Percentiles rank a stretch among this genome's conserved stretches.
These are phyloP conservation scores for Escovopsis sp. DNA, from an alignment of 2,329 filamentous ascomycete species.

Conservation along the genomic window DNA sequence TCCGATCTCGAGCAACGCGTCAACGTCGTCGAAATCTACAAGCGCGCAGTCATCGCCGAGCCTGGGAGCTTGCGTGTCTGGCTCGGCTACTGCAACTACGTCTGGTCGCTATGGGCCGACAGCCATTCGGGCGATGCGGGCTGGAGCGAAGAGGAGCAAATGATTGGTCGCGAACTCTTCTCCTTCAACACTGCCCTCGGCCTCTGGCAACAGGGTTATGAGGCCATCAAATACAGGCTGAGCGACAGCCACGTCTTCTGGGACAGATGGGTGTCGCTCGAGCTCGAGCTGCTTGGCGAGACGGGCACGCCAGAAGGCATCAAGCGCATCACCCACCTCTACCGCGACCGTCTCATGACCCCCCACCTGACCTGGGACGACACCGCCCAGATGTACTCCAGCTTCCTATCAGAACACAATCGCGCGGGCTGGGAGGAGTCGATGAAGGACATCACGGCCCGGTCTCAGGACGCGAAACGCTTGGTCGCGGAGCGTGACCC, in stretches of 20 bases:
- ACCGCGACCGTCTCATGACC: conserved; percentile 53
- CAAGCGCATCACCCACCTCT: conserved; percentile 52
- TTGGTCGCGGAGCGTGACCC: conserved; percentile 47
- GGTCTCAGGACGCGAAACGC: conserved; percentile 49
- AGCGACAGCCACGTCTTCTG: conserved; percentile 66
- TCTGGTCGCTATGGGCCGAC: conserved; percentile 54
- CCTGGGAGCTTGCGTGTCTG: conserved; percentile 60
- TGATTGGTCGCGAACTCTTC: conserved; percentile 57
- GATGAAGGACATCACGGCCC: conserved; percentile 53
- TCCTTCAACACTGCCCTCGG: conserved; percentile 50
- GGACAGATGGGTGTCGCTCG: conserved; percentile 62
- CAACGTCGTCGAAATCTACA: conserved; percentile 56
- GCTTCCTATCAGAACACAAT: conserved; percentile 58
- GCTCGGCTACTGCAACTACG: conserved; percentile 65
- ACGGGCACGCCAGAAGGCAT: conserved; percentile 41
- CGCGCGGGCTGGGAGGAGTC: conserved; percentile 55
- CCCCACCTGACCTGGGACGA: conserved; percentile 63
- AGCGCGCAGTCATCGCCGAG: conserved; percentile 54
- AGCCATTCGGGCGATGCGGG: conserved; percentile 39
- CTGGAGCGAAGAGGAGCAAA: conserved; percentile 53
- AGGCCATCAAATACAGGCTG: conserved; percentile 58
- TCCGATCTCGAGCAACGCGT: conserved; percentile 51
- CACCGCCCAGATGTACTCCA: conserved; percentile 61
- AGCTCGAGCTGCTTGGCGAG: conserved; percentile 51
- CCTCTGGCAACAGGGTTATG: conserved; percentile 57